Evolutionary conservation across 1,139 yeast species (phyloP), one percentile per base, ranked within the genome.

Genomic region (Protomyces inouyei): DNA sequence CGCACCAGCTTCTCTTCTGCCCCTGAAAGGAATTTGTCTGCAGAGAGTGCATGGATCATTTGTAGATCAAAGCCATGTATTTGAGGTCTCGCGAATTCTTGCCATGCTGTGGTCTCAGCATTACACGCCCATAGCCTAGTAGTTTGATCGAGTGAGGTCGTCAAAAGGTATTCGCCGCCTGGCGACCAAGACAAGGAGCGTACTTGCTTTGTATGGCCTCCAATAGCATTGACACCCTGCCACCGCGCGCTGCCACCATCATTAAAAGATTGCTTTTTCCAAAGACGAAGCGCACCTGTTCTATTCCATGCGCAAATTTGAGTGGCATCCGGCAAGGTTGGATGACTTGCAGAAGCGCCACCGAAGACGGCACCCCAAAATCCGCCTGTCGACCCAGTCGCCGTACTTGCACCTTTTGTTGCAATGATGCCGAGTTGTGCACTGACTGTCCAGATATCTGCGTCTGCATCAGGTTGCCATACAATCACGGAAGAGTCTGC

Each of bases 61-160:
- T 89, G 82, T 97, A 95, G 91, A 73, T 95, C 98, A 73, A 90
- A 95, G 12, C 99, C 99, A 74, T 95, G 99, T 69, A 95, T 93
- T 74, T 95, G 99, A 0, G 98, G 98, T 70, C 99, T 82, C 0
- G 97, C 90, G 74, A 93, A 85, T 73, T 95, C 99, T 73, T 86
- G 88, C 96, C 96, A 91, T 0, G 64, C 52, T 2, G 68, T 64
- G 6, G 35, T 40, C 9, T 77, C 73, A 8, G 69, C 70, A 3
- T 70, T 71, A 23, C 83, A 83, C 0, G 96, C 86, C 75, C 81
- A 86, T 32, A 95, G 75, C 72, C 98, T 80, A 0, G 98, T 89
- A 0, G 98, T 93, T 76, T 95, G 98, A 73, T 95, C 99, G 60
- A 89, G 76, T 0, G 80, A 64, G 8, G 97, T 89, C 0, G 91